Evolutionary conservation across 1,139 yeast genomes (phyloP).

Genomic region (Sugiyamaella japonica): DNA sequence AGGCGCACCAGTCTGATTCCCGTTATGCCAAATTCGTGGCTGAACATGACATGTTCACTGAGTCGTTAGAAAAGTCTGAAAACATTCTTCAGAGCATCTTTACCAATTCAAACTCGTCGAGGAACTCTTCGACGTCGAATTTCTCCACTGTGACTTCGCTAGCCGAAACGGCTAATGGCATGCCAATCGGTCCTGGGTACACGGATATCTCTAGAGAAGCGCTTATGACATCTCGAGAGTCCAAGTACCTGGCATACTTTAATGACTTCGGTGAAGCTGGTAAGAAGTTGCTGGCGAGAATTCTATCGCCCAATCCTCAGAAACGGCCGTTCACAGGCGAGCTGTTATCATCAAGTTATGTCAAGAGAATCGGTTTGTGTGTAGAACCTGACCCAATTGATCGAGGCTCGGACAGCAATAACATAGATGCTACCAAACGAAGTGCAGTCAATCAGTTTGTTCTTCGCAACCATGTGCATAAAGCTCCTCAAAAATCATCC

Average conservation of each 20-base stretch:
- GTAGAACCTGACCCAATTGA: slow-evolving; percentile 38
- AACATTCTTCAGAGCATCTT: slow-evolving; percentile 11
- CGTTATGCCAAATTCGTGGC: slow-evolving; percentile 30
- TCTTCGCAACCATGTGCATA: slow-evolving; percentile 29
- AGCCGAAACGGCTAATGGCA: background rate
- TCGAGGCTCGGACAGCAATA: slow-evolving; percentile 7
- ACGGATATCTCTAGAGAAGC: slow-evolving; percentile 5
- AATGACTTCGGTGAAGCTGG: slow-evolving; percentile 36
- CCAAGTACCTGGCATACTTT: slow-evolving; percentile 21
- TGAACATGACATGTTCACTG: slow-evolving; percentile 58
- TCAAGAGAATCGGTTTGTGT: slow-evolving; percentile 65
- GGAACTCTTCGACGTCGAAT: slow-evolving; percentile 1
- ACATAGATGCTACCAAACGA: slow-evolving; percentile 21
- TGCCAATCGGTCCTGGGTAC: background rate
- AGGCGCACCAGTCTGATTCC: slow-evolving; percentile 35
- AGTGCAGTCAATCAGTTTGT: slow-evolving; percentile 23
- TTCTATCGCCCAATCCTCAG: slow-evolving; percentile 70
- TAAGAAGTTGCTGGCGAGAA: slow-evolving; percentile 36
- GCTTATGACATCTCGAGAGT: slow-evolving; percentile 11
- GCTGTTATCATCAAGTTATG: slow-evolving; percentile 77
- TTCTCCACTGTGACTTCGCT: slow-evolving; percentile 4
- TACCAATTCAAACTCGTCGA: background rate
- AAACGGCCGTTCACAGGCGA: slow-evolving; percentile 75
- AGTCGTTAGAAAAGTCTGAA: slow-evolving; percentile 66
- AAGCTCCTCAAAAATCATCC: slow-evolving; percentile 27